These are phyloP conservation scores for Lentithecium fluviatile DNA, from an alignment of 495 filamentous ascomycete species.

Conservation along the genomic window DNA sequence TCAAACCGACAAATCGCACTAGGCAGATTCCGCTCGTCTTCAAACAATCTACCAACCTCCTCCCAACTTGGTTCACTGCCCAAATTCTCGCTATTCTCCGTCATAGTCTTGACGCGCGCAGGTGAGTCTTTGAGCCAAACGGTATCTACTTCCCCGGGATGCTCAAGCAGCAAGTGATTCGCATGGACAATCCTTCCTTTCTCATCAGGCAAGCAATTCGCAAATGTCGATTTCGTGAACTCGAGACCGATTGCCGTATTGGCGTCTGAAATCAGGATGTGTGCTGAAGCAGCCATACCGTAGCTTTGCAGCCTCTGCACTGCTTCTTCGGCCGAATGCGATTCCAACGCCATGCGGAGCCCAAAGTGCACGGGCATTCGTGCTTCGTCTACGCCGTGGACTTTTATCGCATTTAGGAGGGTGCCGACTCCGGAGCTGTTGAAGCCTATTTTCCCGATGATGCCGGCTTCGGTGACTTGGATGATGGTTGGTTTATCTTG, in stretches of 20 bases:
- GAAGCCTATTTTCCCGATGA: slow-evolving; percentile 72
- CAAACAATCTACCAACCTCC: slow-evolving; percentile 35
- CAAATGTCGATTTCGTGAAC: slow-evolving; percentile 56
- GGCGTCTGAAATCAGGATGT: slow-evolving; percentile 61
- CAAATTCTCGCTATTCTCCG: slow-evolving; percentile 45
- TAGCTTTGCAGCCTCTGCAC: slow-evolving; percentile 49
- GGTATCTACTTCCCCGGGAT: slow-evolving; percentile 46
- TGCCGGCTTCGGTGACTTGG: slow-evolving; percentile 61
- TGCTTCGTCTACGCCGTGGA: slow-evolving; percentile 54
- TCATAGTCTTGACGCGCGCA: slow-evolving; percentile 50
- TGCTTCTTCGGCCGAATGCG: slow-evolving; percentile 50
- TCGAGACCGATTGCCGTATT: slow-evolving; percentile 57
- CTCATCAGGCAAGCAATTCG: slow-evolving; percentile 49
- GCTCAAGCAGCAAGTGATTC: slow-evolving; percentile 60
- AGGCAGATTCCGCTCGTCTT: slow-evolving; percentile 40
- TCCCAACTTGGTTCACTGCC: slow-evolving; percentile 24
- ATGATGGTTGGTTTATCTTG: slow-evolving; percentile 50
- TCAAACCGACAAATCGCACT: slow-evolving; percentile 36
- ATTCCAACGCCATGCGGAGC: slow-evolving; percentile 58
- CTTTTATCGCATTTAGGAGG: slow-evolving; percentile 67
- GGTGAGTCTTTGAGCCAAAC: slow-evolving; percentile 57
- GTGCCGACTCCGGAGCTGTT: slow-evolving; percentile 62
- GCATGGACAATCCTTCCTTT: slow-evolving; percentile 57
- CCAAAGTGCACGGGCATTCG: slow-evolving; percentile 64
- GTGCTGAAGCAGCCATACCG: slow-evolving; percentile 61